Percentiles rank a stretch among this genome's conserved stretches.
phyloP scores from a whole-genome alignment of 108 stramenopile species.

The Cylindrotheca fusiformis region DNA sequence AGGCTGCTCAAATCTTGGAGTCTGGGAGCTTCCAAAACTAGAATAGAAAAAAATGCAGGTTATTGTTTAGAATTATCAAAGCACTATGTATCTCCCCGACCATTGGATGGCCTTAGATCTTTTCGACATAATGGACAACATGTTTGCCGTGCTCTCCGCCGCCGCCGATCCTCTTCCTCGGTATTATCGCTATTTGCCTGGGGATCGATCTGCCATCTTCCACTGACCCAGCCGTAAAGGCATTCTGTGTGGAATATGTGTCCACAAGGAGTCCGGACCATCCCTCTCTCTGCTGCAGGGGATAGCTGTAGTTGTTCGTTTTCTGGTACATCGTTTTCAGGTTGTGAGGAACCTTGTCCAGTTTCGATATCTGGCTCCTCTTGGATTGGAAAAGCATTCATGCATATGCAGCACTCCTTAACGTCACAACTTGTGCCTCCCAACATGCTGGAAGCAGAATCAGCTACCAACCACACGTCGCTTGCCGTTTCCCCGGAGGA shows the following conservation, averaged over 20 bases:
- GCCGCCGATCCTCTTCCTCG: constrained; percentile 16
- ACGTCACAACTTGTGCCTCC: constrained; percentile 12
- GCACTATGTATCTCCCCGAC: not conserved
- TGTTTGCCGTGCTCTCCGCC: constrained; percentile 41
- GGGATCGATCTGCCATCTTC: constrained; percentile 41
- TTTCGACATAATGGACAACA: constrained; percentile 60
- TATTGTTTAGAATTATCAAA: not conserved
- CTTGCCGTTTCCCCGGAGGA: constrained; percentile 1
- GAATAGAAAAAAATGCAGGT: constrained; percentile 5
- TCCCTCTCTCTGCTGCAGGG: constrained; percentile 10
- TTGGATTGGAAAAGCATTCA: constrained; percentile 50
- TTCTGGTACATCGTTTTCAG: constrained; percentile 3
- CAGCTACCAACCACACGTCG: constrained; percentile 3
- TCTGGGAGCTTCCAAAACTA: not conserved
- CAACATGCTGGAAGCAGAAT: not conserved
- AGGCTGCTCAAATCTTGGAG: constrained; percentile 37
- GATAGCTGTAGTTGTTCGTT: not conserved
- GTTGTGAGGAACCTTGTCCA: constrained; percentile 1
- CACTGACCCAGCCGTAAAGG: constrained; percentile 57
- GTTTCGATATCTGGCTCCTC: constrained; percentile 11
- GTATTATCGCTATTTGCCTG: constrained; percentile 8
- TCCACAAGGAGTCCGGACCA: constrained; percentile 56
- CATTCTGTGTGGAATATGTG: constrained; percentile 59
- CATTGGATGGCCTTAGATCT: constrained; percentile 42
- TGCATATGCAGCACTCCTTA: constrained; percentile 75